Evolutionary conservation across 2,329 filamentous ascomycete species (phyloP).

Genomic region (Raffaelea albimanens): DNA sequence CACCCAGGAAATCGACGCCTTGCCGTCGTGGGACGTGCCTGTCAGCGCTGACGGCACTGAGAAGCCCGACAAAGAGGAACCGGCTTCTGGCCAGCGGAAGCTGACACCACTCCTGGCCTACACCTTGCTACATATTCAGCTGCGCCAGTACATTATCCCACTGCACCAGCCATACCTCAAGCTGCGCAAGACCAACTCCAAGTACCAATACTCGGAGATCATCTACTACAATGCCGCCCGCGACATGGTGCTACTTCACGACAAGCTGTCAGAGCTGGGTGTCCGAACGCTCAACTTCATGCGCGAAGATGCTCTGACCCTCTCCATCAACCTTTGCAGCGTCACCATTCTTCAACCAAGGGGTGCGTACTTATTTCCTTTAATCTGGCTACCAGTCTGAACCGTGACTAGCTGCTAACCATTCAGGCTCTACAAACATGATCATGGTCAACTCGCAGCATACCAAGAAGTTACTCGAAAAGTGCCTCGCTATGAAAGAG

Average conservation of each 20-base stretch:
- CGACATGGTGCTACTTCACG: constrained; percentile 52
- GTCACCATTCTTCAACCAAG: constrained; percentile 51
- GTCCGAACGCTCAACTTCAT: constrained; percentile 51
- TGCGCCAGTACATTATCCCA: constrained; percentile 52
- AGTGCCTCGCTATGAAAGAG: constrained; percentile 51
- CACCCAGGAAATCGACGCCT: constrained; percentile 49
- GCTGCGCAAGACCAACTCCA: constrained; percentile 48
- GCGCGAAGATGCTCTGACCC: constrained; percentile 49
- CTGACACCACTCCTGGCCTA: constrained; percentile 47
- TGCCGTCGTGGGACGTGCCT: constrained; percentile 45
- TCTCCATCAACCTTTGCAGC: constrained; percentile 51
- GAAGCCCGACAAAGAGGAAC: constrained; percentile 18
- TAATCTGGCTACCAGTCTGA: background rate
- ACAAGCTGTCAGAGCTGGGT: constrained; percentile 49
- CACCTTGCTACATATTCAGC: constrained; percentile 50
- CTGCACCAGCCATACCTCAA: constrained; percentile 53
- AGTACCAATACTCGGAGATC: constrained; percentile 54
- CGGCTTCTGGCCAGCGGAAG: constrained; percentile 29
- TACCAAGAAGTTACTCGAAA: constrained; percentile 51
- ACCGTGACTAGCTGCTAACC: constrained; percentile 14
- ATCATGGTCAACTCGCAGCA: constrained; percentile 54
- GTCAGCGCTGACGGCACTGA: constrained; percentile 4
- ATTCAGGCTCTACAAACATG: constrained; percentile 43
- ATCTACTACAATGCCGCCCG: constrained; percentile 54
- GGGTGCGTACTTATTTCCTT: constrained; percentile 14